Percentiles rank a stretch among this genome's conserved stretches.
Conservation (phyloP, 2,329 filamentous ascomycete species). For the Aureobasidium sp. region DNA sequence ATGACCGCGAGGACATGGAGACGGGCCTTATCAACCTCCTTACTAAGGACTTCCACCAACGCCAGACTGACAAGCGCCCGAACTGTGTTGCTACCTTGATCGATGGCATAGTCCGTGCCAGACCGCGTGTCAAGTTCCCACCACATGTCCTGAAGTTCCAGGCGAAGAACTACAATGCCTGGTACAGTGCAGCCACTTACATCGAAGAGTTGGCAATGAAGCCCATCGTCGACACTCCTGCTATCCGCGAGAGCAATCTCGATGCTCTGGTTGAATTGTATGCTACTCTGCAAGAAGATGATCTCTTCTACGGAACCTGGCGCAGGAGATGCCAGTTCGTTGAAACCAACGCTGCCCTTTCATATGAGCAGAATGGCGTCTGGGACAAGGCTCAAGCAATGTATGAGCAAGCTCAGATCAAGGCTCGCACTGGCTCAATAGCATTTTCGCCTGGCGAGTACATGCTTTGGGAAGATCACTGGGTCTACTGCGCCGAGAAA, state of each 20-base stretch:
- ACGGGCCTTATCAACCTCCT: slow-evolving; percentile 83
- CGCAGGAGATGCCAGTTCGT: slow-evolving; percentile 90
- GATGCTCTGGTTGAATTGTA: slow-evolving; percentile 95
- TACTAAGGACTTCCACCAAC: slow-evolving; percentile 90
- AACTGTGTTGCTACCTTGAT: slow-evolving; percentile 93
- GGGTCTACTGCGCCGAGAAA: slow-evolving; percentile 95
- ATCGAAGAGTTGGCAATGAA: slow-evolving; percentile 83
- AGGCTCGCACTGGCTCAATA: slow-evolving; percentile 86
- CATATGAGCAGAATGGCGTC: slow-evolving; percentile 97
- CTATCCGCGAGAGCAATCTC: slow-evolving; percentile 84
- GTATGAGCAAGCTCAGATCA: slow-evolving; percentile 95
- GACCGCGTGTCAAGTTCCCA: slow-evolving; percentile 83
- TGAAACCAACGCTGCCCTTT: slow-evolving; percentile 93
- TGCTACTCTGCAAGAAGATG: slow-evolving; percentile 81
- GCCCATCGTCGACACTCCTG: slow-evolving; percentile 74
- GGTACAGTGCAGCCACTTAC: slow-evolving; percentile 90
- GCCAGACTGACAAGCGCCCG: slow-evolving; percentile 88
- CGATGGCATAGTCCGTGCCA: slow-evolving; percentile 75
- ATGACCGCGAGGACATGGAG: slow-evolving; percentile 84
- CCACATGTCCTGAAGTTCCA: slow-evolving; percentile 95
- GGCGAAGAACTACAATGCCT: slow-evolving; percentile 87
- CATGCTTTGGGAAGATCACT: slow-evolving; percentile 99
- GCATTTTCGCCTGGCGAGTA: slow-evolving; percentile 96
- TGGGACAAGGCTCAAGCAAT: slow-evolving; percentile 98
- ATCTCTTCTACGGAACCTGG: slow-evolving; percentile 97